A percentile compares a stretch with the other conserved stretches of the same genome.
Conservation (phyloP, 768 basidiomycete genomes). For the Mycena vitilis region DNA sequence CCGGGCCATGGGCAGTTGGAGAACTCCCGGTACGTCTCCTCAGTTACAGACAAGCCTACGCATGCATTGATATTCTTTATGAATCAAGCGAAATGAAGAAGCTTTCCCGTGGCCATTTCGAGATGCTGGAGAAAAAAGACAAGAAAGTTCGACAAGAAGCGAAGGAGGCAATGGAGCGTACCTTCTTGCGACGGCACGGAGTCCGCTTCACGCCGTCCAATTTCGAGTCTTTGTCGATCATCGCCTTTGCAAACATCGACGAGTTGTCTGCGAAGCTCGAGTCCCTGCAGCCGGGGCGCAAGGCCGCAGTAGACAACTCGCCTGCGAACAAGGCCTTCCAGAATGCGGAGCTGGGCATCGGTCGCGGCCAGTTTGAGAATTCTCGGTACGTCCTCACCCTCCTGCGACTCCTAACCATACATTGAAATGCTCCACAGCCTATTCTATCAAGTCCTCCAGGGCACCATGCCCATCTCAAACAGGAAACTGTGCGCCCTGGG, state of each 20-base stretch:
- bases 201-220: not conserved
- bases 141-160: not conserved
- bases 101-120: no score
- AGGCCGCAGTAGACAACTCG: not conserved
- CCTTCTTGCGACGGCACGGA: not conserved
- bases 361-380: not conserved
- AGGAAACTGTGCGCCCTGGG: not conserved
- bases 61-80: no score
- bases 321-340: not conserved
- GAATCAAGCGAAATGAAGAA: no score
- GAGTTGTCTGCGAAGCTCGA: not conserved
- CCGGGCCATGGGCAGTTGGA: no score
- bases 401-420: not conserved
- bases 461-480: not conserved
- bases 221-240: not conserved
- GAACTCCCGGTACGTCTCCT: no score
- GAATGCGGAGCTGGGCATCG: not conserved
- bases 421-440: not conserved
- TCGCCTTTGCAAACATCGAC: not conserved
- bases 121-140: not conserved
- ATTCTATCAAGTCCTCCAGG: not conserved
- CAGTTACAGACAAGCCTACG: no score
- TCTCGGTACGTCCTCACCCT: not conserved
- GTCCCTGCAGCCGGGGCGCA: not conserved
- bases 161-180: not conserved